Evolutionary conservation across 768 basidiomycete species (phyloP), one percentile per base, ranked within the genome.

Genomic region (Baorangia bicolor): DNA sequence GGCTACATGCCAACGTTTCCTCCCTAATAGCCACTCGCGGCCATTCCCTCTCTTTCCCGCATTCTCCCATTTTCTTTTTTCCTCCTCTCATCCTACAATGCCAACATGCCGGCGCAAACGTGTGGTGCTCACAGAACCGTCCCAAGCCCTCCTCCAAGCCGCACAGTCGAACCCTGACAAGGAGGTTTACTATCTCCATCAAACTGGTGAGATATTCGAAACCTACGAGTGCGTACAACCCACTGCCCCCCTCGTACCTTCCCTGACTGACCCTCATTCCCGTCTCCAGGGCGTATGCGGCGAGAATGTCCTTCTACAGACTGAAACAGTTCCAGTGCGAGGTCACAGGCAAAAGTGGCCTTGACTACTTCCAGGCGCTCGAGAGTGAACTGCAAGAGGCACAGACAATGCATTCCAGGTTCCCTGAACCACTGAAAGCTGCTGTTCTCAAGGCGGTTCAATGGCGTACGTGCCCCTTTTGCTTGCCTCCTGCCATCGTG

Each of bases 201-300:
- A 93, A 73, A 98, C 96, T 4, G 96, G 95, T 68, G 96, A 98
- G 83, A 91, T 98, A 74, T 98, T 98, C 72, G 87, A 93, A 61
- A 87, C 87, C 69, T 98, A 97, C 70, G 94, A 97, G 95, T 97
- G 68, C 69, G 91, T 52, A 53, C 67, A 58, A 58, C 61, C 51
- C 49, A 31, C 43, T 59, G 56, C 60, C 45, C 64, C 60, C 64
- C 56, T 62, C 53, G 53, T 65, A 68, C 62, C 59, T 64, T 64
- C 51, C 45, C 54, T 54, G 71, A 64, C 53, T 58, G 52, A 39
- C 63, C 46, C 37, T 49, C 51, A 44, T 33, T 48, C 56, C 23
- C 47, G 43, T 44, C 48, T 58, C 46, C 66, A 82, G 80, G 65
- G 85, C 92, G 23, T 98, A 96, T 77, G 84, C 90, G 42, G 84